phyloP scores from a whole-genome alignment of 108 stramenopile genomes.

The Fragilaria crotonensis region DNA sequence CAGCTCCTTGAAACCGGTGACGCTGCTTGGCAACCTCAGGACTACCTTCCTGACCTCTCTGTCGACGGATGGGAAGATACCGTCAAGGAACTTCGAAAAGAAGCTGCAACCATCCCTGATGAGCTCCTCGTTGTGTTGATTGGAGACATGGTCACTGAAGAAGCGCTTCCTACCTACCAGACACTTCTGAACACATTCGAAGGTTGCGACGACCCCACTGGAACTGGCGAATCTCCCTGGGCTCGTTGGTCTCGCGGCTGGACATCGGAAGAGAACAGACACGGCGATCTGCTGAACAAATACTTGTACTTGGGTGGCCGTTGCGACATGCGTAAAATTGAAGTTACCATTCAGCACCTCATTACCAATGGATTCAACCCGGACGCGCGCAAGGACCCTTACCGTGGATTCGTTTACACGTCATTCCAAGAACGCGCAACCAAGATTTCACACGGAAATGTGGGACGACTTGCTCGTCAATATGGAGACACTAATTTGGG shows the following conservation, averaged over 20 bases:
- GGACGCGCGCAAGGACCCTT: slow-evolving; percentile 82
- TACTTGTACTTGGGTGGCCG: slow-evolving; percentile 81
- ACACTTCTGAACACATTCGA: slow-evolving; percentile 90
- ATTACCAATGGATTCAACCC: slow-evolving; percentile 90
- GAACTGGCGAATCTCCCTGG: slow-evolving; percentile 79
- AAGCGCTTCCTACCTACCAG: slow-evolving; percentile 89
- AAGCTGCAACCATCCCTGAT: slow-evolving; percentile 64
- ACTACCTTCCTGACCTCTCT: slow-evolving; percentile 83
- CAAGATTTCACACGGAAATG: slow-evolving; percentile 82
- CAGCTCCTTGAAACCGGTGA: slow-evolving; percentile 87
- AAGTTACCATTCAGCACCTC: slow-evolving; percentile 89
- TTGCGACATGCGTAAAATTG: slow-evolving; percentile 84
- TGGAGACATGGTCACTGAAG: slow-evolving; percentile 92
- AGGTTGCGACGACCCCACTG: slow-evolving; percentile 88
- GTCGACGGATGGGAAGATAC: slow-evolving; percentile 62
- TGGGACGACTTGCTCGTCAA: slow-evolving; percentile 66
- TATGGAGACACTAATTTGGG: slow-evolving; percentile 63
- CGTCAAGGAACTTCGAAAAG: slow-evolving; percentile 62
- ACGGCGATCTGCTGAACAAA: slow-evolving; percentile 89
- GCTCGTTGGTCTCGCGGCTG: slow-evolving; percentile 85
- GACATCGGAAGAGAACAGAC: slow-evolving; percentile 91
- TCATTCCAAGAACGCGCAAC: slow-evolving; percentile 92
- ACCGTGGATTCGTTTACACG: slow-evolving; percentile 92
- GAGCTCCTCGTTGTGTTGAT: slow-evolving; percentile 82
- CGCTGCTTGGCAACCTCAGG: slow-evolving; percentile 86